Conservation (phyloP, 2,329 filamentous ascomycete species). For the Xylariaceae sp. region DNA sequence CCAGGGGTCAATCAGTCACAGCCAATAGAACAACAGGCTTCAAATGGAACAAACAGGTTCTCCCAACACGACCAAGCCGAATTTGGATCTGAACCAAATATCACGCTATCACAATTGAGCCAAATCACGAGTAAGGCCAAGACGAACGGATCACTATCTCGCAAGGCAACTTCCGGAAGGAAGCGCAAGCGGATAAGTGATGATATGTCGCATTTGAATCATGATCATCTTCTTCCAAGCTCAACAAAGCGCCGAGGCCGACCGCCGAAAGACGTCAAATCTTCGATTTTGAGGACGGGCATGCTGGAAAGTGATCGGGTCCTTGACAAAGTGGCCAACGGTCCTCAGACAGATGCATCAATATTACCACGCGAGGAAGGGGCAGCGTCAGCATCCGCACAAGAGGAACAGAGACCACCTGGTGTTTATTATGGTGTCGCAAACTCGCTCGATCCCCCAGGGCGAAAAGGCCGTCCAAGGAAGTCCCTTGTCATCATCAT, state of each 20-base stretch:
- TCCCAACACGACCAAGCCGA: not conserved
- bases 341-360: not conserved
- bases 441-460: constrained; percentile 23
- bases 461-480: constrained; percentile 21
- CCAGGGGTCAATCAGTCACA: not conserved
- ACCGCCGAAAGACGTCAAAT: constrained; percentile 7
- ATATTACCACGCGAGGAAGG: not conserved
- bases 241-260: not conserved
- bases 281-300: not conserved
- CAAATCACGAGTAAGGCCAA: not conserved
- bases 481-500: constrained; percentile 28
- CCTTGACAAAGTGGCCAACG: not conserved
- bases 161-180: not conserved
- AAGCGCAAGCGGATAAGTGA: not conserved
- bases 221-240: not conserved
- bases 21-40: not conserved
- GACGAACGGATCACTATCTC: too few relatives aligned
- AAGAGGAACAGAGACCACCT: constrained; percentile 9
- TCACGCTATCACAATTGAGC: not conserved
- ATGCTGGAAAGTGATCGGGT: not conserved
- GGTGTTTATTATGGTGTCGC: constrained; percentile 23
- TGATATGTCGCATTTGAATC: not conserved
- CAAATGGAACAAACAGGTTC: not conserved
- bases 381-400: not conserved
- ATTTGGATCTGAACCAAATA: not conserved